Percentiles rank a stretch among this genome's conserved stretches.
Conservation (phyloP, 2,329 filamentous ascomycete species). For the Mycosphaerella sp. region DNA sequence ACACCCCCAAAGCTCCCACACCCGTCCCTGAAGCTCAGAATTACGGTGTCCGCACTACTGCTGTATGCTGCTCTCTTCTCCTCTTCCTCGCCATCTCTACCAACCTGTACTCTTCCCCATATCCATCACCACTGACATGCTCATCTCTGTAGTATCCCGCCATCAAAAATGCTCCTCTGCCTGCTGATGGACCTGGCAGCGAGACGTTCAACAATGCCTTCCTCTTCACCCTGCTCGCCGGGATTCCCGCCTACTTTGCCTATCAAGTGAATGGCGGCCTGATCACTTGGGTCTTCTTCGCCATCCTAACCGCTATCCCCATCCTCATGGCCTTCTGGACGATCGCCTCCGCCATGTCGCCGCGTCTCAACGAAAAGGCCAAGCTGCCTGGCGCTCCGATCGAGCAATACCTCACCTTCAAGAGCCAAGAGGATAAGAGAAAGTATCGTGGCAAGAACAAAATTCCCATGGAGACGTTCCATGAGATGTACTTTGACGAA, state of each 20-base stretch:
- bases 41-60: slow-evolving; percentile 56
- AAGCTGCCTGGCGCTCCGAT: slow-evolving; percentile 77
- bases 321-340: slow-evolving; percentile 80
- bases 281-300: slow-evolving; percentile 83
- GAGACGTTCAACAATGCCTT: slow-evolving; percentile 81
- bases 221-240: slow-evolving; percentile 62
- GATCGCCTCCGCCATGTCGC: slow-evolving; percentile 68
- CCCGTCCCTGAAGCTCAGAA: slow-evolving; percentile 48
- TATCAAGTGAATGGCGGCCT: slow-evolving; percentile 79
- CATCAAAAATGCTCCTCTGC: slow-evolving; percentile 91
- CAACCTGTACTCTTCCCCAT: neutral
- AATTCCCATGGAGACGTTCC: slow-evolving; percentile 88
- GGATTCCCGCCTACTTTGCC: slow-evolving; percentile 71
- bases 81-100: neutral
- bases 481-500: slow-evolving; percentile 96
- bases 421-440: slow-evolving; percentile 51
- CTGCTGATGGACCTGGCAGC: slow-evolving; percentile 76
- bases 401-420: slow-evolving; percentile 85
- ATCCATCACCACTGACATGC: slow-evolving; percentile 4
- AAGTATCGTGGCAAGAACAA: slow-evolving; percentile 73
- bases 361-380: slow-evolving; percentile 89
- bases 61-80: slow-evolving; percentile 36
- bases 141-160: slow-evolving; percentile 58
- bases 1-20: slow-evolving; percentile 52
- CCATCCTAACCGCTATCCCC: slow-evolving; percentile 68